These are phyloP conservation scores for Desmodesmus armatus DNA, from an alignment of 139 green algal genomes.

Conservation along the genomic window DNA sequence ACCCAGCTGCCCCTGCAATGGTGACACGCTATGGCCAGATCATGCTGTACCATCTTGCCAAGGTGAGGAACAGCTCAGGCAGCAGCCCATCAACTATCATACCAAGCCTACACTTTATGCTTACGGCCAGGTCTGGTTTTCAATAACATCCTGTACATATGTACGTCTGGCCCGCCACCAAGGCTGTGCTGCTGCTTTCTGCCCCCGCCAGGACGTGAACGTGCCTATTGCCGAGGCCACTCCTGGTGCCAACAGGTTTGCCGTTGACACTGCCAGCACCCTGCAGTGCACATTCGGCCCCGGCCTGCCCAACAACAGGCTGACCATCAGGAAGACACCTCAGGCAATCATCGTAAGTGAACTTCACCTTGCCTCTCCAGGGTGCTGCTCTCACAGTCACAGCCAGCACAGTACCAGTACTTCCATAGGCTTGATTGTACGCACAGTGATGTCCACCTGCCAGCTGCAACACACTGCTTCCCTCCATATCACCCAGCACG, in stretches of 20 bases:
- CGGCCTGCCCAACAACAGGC: slow-evolving; percentile 44
- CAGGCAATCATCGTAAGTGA: slow-evolving; percentile 29
- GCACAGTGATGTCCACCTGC: no score
- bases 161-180: background rate
- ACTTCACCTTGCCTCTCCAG: background rate
- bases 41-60: slow-evolving; percentile 45
- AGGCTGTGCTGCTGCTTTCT: background rate
- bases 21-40: slow-evolving; percentile 48
- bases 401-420: background rate
- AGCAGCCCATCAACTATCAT: background rate
- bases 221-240: slow-evolving; percentile 42
- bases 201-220: slow-evolving; percentile 27
- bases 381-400: no score
- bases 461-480: background rate
- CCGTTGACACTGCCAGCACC: slow-evolving; percentile 42
- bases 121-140: no score
- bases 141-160: background rate
- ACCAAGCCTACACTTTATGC: no score
- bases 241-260: slow-evolving; percentile 45
- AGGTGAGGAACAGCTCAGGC: background rate
- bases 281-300: slow-evolving; percentile 45
- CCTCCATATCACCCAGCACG: background rate
- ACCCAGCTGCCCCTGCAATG: slow-evolving; percentile 45
- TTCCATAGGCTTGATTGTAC: background rate
- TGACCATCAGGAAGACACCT: slow-evolving; percentile 48